phyloP scores from a whole-genome alignment of 441 rosid species.

The Eutrema salsugineum region DNA sequence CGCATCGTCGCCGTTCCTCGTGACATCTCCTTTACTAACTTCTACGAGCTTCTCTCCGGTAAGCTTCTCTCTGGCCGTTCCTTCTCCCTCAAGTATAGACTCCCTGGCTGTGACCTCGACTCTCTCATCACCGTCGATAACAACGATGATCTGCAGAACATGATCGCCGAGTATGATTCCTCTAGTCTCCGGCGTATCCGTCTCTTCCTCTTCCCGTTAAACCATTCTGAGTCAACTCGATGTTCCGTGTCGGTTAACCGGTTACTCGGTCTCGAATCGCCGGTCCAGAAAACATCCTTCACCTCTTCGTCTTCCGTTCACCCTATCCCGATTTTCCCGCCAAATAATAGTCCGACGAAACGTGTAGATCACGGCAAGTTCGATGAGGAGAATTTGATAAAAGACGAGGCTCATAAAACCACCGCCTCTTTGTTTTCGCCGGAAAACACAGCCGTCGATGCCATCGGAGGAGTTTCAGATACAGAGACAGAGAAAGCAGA shows the following conservation, averaged over 20 bases:
- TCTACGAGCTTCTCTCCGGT: background rate
- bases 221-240: background rate
- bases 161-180: slow-evolving; percentile 16
- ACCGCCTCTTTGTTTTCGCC: background rate
- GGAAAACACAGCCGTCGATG: background rate
- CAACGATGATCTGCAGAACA: slow-evolving; percentile 17
- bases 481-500: background rate
- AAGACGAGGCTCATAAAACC: background rate
- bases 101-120: slow-evolving; percentile 12
- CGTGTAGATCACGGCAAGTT: background rate
- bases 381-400: background rate
- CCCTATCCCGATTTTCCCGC: background rate
- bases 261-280: slow-evolving; percentile 9
- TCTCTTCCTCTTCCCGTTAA: slow-evolving; percentile 19
- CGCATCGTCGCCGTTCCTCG: slow-evolving; percentile 12
- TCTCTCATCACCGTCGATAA: slow-evolving; percentile 11
- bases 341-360: background rate
- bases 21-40: background rate
- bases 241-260: background rate
- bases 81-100: slow-evolving; percentile 18
- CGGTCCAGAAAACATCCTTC: background rate
- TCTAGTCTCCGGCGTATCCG: background rate
- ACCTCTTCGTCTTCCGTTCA: slow-evolving; percentile 3
- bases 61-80: slow-evolving; percentile 1
- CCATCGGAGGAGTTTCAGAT: background rate